A percentile compares a stretch with the other conserved stretches of the same genome.
Conservation (phyloP, 495 filamentous ascomycete genomes). For the Penicillium lividum region DNA sequence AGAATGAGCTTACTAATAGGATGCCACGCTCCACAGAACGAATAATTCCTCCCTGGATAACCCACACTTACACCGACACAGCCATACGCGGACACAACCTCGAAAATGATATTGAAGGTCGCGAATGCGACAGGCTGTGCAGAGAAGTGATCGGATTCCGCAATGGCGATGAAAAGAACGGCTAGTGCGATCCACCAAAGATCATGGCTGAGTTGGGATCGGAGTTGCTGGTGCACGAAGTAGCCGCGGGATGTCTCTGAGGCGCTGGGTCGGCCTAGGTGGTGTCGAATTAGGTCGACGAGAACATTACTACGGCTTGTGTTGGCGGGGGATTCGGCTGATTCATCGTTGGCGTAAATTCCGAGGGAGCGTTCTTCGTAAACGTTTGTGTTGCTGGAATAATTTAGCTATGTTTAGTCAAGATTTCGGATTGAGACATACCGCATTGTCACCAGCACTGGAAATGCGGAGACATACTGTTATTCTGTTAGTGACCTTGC, state of each 20-base stretch:
- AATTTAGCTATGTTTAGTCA: not conserved
- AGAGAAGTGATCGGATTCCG: constrained; percentile 67
- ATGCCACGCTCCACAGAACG: constrained; percentile 74
- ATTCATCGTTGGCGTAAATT: constrained; percentile 55
- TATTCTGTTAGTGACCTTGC: constrained; percentile 12
- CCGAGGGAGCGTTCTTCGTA: constrained; percentile 76
- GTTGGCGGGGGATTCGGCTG: constrained; percentile 17
- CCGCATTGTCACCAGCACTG: constrained; percentile 58
- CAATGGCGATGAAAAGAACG: constrained; percentile 69
- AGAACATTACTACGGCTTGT: constrained; percentile 23
- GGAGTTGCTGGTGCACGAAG: constrained; percentile 66
- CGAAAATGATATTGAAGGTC: constrained; percentile 85
- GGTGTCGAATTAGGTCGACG: constrained; percentile 29
- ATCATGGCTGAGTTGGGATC: constrained; percentile 81
- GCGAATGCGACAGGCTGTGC: constrained; percentile 67
- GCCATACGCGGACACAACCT: constrained; percentile 81
- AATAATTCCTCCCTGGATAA: constrained; percentile 64
- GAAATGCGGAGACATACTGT: constrained; percentile 65
- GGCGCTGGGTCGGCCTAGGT: constrained; percentile 30
- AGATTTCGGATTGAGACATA: constrained; percentile 12
- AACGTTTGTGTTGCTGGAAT: constrained; percentile 64
- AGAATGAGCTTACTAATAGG: constrained; percentile 73
- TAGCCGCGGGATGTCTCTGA: constrained; percentile 45
- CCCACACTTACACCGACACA: constrained; percentile 82
- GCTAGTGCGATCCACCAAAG: constrained; percentile 83